Base-by-base conservation (phyloP, 345 rosid genomes). In the Passiflora organensis region DNA sequence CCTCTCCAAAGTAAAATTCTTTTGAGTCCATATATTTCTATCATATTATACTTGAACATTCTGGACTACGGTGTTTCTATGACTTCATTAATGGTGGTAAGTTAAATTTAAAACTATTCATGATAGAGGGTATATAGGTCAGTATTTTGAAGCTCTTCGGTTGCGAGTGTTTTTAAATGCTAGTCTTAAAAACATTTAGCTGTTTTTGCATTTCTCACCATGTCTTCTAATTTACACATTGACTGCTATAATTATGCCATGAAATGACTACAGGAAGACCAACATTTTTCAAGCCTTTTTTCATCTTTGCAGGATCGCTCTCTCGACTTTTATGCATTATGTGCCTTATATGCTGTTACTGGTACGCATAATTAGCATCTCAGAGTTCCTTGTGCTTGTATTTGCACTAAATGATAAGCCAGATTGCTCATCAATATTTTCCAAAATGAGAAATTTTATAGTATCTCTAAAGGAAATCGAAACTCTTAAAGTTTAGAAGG, bases 261-360 rank as follows among this genome's bases (percentile, higher is more conserved):
- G 5, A 28, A 13, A 44, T 42, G 22, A 44, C 10, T 43, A 13
- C n/a, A 12, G n/a, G 48, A 10, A 44, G 23, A 16, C n/a, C n/a
- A 44, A 44, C 34, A 3, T 28, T 2, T 28, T 28, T 28, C 5
- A 78, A 25, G 38, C 52, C 32, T 41, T 68, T 67, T 53, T 16
- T 49, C 56, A n/a, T 58, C 41, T 20, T 55, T 46, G 41, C 82
- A 80, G 85, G 85, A 80, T 48, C 72, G 82, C 43, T 77, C 85
- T 44, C 82, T 80, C 56, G 82, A 75, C 60, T 80, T 80, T 70
- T 65, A 72, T 15, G 78, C 82, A 13, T 65, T 80, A 58, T 77
- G 82, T 62, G 85, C 85, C 22, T 72, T 80, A 11, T 80, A 80
- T 19, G 85, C 85, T 53, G 74, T 80, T 46, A 80, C 85, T 21